phyloP scores from a whole-genome alignment of 2,329 filamentous ascomycete species.

The Coniochaeta prunicola region DNA sequence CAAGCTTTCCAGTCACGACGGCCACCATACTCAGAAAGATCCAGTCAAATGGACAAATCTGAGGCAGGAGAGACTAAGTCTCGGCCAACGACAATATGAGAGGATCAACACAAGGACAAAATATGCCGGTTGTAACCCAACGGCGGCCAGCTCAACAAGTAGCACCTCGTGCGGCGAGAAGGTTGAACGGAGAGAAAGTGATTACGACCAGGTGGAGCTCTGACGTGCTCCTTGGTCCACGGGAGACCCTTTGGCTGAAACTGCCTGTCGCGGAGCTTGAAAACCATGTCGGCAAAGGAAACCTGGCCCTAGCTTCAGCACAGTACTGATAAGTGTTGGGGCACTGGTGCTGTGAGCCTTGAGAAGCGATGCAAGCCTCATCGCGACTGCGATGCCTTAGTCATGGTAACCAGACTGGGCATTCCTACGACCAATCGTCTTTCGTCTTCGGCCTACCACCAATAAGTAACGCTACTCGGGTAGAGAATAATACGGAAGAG shows the following conservation, averaged over 20 bases:
- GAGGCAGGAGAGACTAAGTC: neutral
- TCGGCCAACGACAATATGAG: neutral
- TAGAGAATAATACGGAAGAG: no score
- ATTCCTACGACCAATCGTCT: neutral
- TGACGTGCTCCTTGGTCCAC: neutral
- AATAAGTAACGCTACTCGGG: no score
- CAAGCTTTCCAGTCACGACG: neutral
- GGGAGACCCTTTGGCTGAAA: neutral
- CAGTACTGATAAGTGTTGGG: neutral
- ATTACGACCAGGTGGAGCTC: neutral
- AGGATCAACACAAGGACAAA: neutral
- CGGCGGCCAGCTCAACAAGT: neutral
- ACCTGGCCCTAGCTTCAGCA: neutral
- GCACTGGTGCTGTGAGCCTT: neutral
- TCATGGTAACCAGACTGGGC: neutral
- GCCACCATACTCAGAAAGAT: neutral
- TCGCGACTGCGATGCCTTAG: neutral
- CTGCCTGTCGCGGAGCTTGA: neutral
- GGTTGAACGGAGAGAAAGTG: neutral
- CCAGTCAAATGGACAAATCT: neutral
- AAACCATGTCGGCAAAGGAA: neutral
- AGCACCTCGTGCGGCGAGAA: neutral
- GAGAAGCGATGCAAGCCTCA: neutral
- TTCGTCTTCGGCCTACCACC: no score
- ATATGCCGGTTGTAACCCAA: neutral